phyloP scores from a whole-genome alignment of 805 yeast species.

The Teunomyces gatunensis region DNA sequence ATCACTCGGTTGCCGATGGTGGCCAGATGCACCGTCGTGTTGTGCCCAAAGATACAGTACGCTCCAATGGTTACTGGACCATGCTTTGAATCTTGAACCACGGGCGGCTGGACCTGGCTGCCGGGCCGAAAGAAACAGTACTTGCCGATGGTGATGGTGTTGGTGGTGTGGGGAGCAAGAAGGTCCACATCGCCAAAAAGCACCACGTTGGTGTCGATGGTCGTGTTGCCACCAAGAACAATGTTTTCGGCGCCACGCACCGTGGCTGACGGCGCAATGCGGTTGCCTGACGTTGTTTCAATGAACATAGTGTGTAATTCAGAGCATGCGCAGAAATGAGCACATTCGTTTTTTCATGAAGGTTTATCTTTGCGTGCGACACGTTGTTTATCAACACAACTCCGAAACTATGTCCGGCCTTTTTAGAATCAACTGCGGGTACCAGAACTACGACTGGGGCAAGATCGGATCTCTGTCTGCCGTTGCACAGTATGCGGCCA shows the following conservation, averaged over 20 bases:
- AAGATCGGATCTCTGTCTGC: conserved; percentile 81
- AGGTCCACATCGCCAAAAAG: conserved; percentile 32
- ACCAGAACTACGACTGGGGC: conserved; percentile 50
- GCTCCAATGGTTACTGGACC: conserved; percentile 45
- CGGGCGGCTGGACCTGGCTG: conserved; percentile 30
- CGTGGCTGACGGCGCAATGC: conserved; percentile 44
- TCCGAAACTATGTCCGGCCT: conserved; percentile 22
- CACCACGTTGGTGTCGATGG: conserved; percentile 36
- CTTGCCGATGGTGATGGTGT: conserved; percentile 45
- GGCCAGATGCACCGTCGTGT: conserved; percentile 31
- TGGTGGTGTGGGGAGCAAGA: conserved; percentile 6
- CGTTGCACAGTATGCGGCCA: conserved; percentile 83
- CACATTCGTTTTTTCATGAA: too few relatives aligned
- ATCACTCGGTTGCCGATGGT: conserved; percentile 49
- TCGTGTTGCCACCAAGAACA: conserved; percentile 45
- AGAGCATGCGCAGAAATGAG: too few relatives aligned
- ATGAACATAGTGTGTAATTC: conserved; percentile 28
- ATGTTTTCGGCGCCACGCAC: conserved; percentile 44
- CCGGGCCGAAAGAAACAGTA: conserved; percentile 37
- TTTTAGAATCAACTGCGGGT: conserved; percentile 52
- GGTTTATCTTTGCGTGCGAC: too few relatives aligned
- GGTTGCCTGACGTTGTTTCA: conserved; percentile 51
- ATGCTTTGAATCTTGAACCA: conserved; percentile 11
- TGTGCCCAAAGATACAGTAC: conserved; percentile 41
- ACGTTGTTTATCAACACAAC: neutral